Conservation (phyloP, 345 rosid species). For the Brassica rapa region DNA sequence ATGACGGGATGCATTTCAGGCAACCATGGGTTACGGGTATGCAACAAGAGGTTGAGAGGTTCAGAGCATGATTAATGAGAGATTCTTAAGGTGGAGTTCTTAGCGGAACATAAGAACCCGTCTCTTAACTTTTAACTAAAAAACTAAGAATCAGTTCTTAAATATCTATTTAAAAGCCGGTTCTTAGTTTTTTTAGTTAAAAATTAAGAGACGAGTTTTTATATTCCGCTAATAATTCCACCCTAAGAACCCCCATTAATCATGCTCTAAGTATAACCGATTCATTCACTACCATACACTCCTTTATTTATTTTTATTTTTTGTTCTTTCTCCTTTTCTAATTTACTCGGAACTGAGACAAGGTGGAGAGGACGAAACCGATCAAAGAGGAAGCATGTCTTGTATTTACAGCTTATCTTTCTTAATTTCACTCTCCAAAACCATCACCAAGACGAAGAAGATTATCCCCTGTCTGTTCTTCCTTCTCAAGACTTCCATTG, state of each 20-base stretch:
- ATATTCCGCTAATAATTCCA: too few species aligned
- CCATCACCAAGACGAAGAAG: conserved; percentile 64
- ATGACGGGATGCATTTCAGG: neutral
- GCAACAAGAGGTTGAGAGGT: neutral
- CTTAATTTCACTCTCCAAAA: conserved; percentile 83
- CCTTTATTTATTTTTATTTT: neutral
- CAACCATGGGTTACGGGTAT: neutral
- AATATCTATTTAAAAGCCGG: too few species aligned
- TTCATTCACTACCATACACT: conserved; percentile 27
- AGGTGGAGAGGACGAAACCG: conserved; percentile 2
- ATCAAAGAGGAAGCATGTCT: conserved; percentile 44
- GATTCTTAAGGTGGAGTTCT: too few species aligned
- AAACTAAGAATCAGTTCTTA: too few species aligned
- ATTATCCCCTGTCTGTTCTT: conserved; percentile 49
- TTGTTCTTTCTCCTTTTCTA: neutral
- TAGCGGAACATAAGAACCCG: too few species aligned
- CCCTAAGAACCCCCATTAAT: too few species aligned
- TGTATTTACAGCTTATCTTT: conserved; percentile 86
- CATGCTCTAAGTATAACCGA: neutral
- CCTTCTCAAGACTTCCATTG: conserved; percentile 70
- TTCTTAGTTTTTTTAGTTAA: too few species aligned
- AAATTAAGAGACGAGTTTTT: too few species aligned
- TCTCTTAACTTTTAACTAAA: too few species aligned
- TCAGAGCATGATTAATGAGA: too few species aligned
- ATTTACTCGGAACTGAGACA: conserved; percentile 6